phyloP scores from a whole-genome alignment of 805 yeast genomes.

The Pichia deserticola region DNA sequence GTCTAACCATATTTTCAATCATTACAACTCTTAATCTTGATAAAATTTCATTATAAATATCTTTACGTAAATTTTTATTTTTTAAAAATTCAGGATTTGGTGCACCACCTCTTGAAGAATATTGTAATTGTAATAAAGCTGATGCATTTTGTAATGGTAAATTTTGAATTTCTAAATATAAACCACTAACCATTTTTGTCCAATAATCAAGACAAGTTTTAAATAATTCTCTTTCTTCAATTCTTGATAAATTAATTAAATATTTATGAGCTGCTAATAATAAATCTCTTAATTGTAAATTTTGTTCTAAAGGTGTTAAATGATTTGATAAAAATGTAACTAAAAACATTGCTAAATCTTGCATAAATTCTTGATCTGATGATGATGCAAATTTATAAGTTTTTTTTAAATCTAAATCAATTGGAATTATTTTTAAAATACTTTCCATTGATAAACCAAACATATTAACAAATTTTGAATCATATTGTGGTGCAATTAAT shows the following conservation, averaged over 20 bases:
- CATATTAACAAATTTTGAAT: constrained; percentile 54
- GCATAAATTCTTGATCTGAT: constrained; percentile 86
- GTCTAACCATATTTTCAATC: constrained; percentile 96
- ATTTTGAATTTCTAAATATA: constrained; percentile 79
- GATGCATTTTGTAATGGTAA: constrained; percentile 65
- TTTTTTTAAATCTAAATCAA: constrained; percentile 58
- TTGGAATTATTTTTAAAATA: constrained; percentile 62
- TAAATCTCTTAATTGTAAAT: constrained; percentile 42
- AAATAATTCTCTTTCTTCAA: constrained; percentile 93
- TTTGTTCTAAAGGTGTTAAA: constrained; percentile 54
- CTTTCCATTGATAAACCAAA: constrained; percentile 70
- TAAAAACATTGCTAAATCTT: constrained; percentile 89
- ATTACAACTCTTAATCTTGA: constrained; percentile 85
- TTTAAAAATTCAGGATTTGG: constrained; percentile 73
- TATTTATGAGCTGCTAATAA: constrained; percentile 70
- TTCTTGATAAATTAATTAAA: constrained; percentile 74
- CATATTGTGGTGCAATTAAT: constrained; percentile 48
- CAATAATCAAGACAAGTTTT: constrained; percentile 95
- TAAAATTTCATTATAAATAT: constrained; percentile 69
- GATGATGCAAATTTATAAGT: constrained; percentile 72
- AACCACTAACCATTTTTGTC: constrained; percentile 74
- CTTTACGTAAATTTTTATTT: constrained; percentile 79
- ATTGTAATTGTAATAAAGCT: constrained; percentile 66
- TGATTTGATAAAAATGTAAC: constrained; percentile 79
- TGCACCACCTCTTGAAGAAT: constrained; percentile 65